Conservation (phyloP, 495 filamentous ascomycete genomes). For the Podospora fimiseda region DNA sequence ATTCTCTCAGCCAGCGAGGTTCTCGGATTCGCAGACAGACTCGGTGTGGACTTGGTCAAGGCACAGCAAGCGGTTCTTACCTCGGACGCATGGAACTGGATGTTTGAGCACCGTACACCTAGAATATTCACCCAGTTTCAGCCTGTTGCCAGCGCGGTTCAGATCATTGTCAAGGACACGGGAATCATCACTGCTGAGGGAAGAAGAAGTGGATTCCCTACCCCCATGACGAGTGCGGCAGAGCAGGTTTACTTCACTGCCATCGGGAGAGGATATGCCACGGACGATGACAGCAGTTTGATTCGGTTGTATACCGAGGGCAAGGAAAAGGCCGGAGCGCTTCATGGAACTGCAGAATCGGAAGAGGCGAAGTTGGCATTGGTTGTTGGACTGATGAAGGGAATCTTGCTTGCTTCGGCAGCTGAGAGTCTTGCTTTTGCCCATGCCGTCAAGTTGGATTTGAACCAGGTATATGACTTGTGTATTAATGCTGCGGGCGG, state of each 20-base stretch:
- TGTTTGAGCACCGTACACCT: constrained; percentile 71
- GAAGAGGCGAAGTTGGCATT: constrained; percentile 43
- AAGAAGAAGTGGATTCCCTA: constrained; percentile 52
- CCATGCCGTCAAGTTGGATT: constrained; percentile 53
- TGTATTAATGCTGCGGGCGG: constrained; percentile 65
- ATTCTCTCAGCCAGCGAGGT: constrained; percentile 68
- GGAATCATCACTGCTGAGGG: constrained; percentile 70
- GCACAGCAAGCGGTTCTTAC: constrained; percentile 52
- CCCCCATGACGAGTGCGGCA: constrained; percentile 63
- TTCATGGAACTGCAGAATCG: constrained; percentile 34
- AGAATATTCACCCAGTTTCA: constrained; percentile 64
- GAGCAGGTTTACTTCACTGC: constrained; percentile 64
- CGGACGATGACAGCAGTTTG: constrained; percentile 65
- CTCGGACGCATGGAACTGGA: constrained; percentile 66
- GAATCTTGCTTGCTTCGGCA: constrained; percentile 58
- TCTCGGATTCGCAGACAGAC: constrained; percentile 62
- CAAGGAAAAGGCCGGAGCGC: constrained; percentile 28
- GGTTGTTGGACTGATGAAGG: constrained; percentile 53
- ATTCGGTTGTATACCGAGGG: constrained; percentile 53
- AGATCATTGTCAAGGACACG: constrained; percentile 76
- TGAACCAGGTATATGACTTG: constrained; percentile 58
- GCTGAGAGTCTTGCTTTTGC: constrained; percentile 65
- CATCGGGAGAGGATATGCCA: constrained; percentile 53
- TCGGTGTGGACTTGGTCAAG: constrained; percentile 56
- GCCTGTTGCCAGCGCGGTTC: constrained; percentile 61